These are phyloP conservation scores for Lathyrus oleraceus DNA, from an alignment of 306 rosid genomes.

Conservation along the genomic window DNA sequence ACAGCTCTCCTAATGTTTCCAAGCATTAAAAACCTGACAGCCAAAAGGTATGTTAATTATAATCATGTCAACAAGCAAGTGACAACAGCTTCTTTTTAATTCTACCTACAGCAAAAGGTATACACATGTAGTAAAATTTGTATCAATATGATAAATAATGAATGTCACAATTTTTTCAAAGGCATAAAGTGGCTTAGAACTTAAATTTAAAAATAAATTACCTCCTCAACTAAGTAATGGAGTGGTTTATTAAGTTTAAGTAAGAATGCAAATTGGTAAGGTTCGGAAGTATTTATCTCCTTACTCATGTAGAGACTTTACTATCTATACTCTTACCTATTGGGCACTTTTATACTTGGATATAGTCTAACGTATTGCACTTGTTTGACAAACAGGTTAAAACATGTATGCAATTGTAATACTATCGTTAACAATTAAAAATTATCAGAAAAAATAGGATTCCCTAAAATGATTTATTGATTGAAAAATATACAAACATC, in stretches of 20 bases:
- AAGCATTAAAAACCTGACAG: constrained; percentile 74
- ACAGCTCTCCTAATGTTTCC: constrained; percentile 51
- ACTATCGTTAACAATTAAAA: neutral
- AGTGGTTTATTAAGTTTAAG: neutral
- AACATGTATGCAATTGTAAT: neutral
- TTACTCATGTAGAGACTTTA: neutral
- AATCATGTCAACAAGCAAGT: neutral
- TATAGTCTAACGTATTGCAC: neutral
- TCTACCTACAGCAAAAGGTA: neutral
- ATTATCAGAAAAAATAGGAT: neutral
- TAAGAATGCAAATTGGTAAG: neutral
- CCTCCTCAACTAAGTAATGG: neutral
- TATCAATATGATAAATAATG: neutral
- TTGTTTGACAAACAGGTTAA: neutral
- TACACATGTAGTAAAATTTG: neutral
- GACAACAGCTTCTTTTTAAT: constrained; percentile 7
- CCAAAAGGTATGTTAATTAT: constrained; percentile 29
- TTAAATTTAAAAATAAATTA: neutral
- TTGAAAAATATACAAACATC: neutral
- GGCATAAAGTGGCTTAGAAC: neutral
- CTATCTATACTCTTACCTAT: neutral
- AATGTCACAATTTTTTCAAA: neutral
- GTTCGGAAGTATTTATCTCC: neutral
- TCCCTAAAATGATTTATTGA: neutral
- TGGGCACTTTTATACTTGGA: neutral